These are phyloP conservation scores for Evansstolkia leycettana DNA, from an alignment of 495 filamentous ascomycete species.

Conservation along the genomic window DNA sequence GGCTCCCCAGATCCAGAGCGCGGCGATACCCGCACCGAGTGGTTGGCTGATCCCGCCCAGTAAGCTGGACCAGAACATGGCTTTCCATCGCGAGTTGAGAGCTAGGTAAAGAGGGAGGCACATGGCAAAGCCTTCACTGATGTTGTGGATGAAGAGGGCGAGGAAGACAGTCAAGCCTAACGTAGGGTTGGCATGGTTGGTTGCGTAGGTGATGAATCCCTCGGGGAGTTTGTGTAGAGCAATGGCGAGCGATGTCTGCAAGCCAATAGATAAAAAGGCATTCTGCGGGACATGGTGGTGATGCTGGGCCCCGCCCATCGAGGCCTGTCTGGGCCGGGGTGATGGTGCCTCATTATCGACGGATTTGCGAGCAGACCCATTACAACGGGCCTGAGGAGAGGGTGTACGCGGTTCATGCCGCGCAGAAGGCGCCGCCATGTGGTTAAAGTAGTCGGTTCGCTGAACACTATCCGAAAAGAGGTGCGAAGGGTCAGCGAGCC, in stretches of 20 bases:
- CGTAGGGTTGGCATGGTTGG: constrained; percentile 83
- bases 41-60: constrained; percentile 83
- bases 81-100: constrained; percentile 57
- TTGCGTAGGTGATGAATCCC: constrained; percentile 97
- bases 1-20: constrained; percentile 63
- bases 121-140: constrained; percentile 92
- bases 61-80: constrained; percentile 73
- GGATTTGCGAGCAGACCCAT: too few relatives aligned
- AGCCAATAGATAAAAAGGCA: constrained; percentile 80
- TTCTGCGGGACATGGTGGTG: constrained; percentile 97
- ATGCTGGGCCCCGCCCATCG: constrained; percentile 41
- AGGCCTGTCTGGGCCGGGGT: constrained; percentile 2
- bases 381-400: background rate
- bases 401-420: background rate
- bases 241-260: constrained; percentile 90
- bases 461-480: too few relatives aligned
- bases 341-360: background rate
- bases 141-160: constrained; percentile 94
- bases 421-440: too few relatives aligned
- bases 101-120: constrained; percentile 86
- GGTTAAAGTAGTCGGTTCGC: too few relatives aligned
- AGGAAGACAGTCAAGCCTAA: constrained; percentile 88
- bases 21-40: constrained; percentile 71
- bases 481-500: background rate
- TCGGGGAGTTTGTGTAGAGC: constrained; percentile 95